Conservation (phyloP, 192 early-diverging fungal genomes). For the Bifiguratus adelaidae region DNA sequence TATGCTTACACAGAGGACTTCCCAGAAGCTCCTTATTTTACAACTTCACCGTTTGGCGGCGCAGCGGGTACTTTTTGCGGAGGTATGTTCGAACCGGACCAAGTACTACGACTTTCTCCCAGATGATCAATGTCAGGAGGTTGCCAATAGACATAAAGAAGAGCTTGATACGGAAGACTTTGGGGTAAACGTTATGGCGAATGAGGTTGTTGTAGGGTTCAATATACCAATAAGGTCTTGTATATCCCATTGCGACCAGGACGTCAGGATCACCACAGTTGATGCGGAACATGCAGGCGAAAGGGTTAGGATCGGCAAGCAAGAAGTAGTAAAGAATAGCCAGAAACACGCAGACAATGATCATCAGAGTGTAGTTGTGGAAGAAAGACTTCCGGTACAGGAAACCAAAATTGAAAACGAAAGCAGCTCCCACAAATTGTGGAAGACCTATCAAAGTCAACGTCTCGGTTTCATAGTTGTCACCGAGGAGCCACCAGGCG, state of each 20-base stretch:
- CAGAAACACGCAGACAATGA: conserved; percentile 36
- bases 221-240: conserved; percentile 24
- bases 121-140: conserved; percentile 18
- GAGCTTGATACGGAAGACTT: conserved; percentile 33
- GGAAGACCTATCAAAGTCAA: conserved; percentile 44
- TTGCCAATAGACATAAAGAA: conserved; percentile 39
- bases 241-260: conserved; percentile 22
- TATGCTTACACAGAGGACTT: no score
- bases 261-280: conserved; percentile 50
- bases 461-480: conserved; percentile 58
- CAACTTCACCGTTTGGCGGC: conserved; percentile 23
- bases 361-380: conserved; percentile 41
- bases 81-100: conserved; percentile 28
- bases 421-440: conserved; percentile 59
- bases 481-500: conserved; percentile 66
- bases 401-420: conserved; percentile 54
- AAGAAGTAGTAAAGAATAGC: conserved; percentile 38
- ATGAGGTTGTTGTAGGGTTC: conserved; percentile 36
- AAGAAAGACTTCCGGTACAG: conserved; percentile 48
- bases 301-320: conserved; percentile 56
- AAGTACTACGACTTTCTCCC: conserved; percentile 33
- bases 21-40: no score
- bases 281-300: conserved; percentile 58
- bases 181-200: conserved; percentile 54
- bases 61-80: conserved; percentile 14